phyloP scores from a whole-genome alignment of 1,284 basidiomycete genomes.

The Naganishia sp. region DNA sequence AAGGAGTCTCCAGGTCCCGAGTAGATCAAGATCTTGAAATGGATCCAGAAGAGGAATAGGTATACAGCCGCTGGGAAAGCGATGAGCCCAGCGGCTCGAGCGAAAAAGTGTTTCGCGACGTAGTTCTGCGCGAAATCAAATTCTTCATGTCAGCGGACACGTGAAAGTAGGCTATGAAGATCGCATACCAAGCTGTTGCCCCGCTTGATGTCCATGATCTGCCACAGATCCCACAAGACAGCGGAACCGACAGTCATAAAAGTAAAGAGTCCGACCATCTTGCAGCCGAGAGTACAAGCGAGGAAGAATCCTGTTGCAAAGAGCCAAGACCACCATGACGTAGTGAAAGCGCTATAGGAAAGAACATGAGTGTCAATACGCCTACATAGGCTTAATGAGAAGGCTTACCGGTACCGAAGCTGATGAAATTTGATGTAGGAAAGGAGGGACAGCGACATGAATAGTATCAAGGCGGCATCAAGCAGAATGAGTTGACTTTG shows the following conservation, averaged over 20 bases:
- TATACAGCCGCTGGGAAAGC: slow-evolving; percentile 85
- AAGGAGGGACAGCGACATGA: slow-evolving; percentile 91
- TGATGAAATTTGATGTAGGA: slow-evolving; percentile 96
- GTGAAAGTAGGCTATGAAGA: slow-evolving; percentile 3
- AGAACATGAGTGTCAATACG: not conserved
- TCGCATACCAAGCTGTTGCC: slow-evolving; percentile 75
- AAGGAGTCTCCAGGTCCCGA: slow-evolving; percentile 93
- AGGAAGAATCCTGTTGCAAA: slow-evolving; percentile 86
- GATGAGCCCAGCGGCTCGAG: slow-evolving; percentile 84
- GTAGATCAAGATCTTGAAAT: slow-evolving; percentile 85
- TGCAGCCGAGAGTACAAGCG: slow-evolving; percentile 94
- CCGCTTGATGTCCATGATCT: slow-evolving; percentile 76
- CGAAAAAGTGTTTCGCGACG: slow-evolving; percentile 85
- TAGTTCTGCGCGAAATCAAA: slow-evolving; percentile 64
- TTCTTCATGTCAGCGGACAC: not conserved
- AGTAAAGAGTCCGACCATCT: slow-evolving; percentile 95
- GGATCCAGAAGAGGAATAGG: slow-evolving; percentile 93
- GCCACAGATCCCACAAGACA: slow-evolving; percentile 93
- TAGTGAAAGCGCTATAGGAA: slow-evolving; percentile 71
- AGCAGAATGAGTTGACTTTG: slow-evolving; percentile 95
- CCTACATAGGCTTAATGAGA: not conserved
- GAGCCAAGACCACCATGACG: slow-evolving; percentile 95
- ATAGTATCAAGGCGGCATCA: slow-evolving; percentile 92
- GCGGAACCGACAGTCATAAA: slow-evolving; percentile 87
- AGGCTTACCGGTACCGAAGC: slow-evolving; percentile 77